Evolutionary conservation across 495 filamentous ascomycete genomes (phyloP).

Genomic region (Elaphomyces granulatus): DNA sequence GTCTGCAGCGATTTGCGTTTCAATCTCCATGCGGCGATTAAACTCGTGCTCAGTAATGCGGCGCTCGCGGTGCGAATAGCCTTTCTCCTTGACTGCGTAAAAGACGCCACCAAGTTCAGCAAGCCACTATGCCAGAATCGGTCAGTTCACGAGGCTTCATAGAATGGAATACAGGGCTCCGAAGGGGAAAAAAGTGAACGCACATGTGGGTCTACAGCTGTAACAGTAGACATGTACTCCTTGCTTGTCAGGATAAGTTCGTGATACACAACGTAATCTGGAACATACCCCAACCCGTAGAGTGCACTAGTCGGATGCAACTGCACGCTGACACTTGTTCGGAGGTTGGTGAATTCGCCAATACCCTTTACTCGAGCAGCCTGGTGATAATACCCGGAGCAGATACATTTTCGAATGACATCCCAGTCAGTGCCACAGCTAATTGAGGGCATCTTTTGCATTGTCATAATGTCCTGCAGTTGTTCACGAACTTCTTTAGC

Average conservation of each 20-base stretch:
- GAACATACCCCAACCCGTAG: constrained; percentile 83
- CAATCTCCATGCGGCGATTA: constrained; percentile 89
- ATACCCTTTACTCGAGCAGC: constrained; percentile 95
- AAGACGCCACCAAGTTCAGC: constrained; percentile 98
- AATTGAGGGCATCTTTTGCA: constrained; percentile 75
- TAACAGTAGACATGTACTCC: constrained; percentile 98
- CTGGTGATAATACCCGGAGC: constrained; percentile 95
- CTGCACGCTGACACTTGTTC: constrained; percentile 85
- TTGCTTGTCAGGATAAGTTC: constrained; percentile 94
- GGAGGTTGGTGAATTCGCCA: constrained; percentile 91
- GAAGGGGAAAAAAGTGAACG: constrained; percentile 10
- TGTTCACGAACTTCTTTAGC: constrained; percentile 92
- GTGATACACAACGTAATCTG: constrained; percentile 96
- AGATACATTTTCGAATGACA: constrained; percentile 87
- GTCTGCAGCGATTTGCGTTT: constrained; percentile 83
- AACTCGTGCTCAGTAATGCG: constrained; percentile 88
- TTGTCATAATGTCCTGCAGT: constrained; percentile 85
- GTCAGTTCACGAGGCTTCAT: constrained; percentile 4
- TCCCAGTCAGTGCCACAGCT: constrained; percentile 97
- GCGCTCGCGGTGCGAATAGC: constrained; percentile 80
- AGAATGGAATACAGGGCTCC: background rate
- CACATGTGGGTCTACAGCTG: constrained; percentile 82
- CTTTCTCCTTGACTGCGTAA: constrained; percentile 96
- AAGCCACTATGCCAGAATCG: constrained; percentile 51
- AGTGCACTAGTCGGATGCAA: constrained; percentile 88